A percentile compares a stretch with the other conserved stretches of the same genome.
Evolutionary conservation across 192 early-diverging fungal species (phyloP).

Genomic region (Backusella macrospora): DNA sequence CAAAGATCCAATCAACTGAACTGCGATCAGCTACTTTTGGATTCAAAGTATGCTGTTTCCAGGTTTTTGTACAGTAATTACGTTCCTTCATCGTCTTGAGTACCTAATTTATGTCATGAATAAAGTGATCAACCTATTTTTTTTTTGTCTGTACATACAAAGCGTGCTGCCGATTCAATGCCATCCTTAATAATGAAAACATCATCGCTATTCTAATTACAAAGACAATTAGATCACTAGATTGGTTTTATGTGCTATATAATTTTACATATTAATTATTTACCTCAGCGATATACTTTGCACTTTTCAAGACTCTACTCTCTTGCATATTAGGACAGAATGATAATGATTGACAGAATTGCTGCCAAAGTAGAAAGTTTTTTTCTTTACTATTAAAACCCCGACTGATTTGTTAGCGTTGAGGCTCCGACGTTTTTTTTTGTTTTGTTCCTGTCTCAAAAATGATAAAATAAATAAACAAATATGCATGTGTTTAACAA

Average conservation of each 20-base stretch:
- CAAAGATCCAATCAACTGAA: conserved; percentile 77
- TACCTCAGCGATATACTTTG: conserved; percentile 56
- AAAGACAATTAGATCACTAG: neutral
- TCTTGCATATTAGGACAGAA: conserved; percentile 1
- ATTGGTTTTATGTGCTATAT: neutral
- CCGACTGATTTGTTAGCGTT: neutral
- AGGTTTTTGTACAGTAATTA: conserved; percentile 63
- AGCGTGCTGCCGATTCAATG: conserved; percentile 50
- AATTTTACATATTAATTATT: too few relatives aligned
- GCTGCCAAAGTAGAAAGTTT: neutral
- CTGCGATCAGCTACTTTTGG: conserved; percentile 58
- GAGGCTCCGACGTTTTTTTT: neutral
- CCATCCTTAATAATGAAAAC: conserved; percentile 62
- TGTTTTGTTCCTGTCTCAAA: neutral
- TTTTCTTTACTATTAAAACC: neutral
- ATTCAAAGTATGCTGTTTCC: conserved; percentile 65
- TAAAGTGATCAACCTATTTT: neutral
- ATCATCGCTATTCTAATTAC: conserved; percentile 56
- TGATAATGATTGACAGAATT: neutral
- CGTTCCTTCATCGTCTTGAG: conserved; percentile 60
- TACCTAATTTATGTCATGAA: conserved; percentile 41
- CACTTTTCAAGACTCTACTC: conserved; percentile 50
- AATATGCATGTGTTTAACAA: neutral
- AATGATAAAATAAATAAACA: neutral
- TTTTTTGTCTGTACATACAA: conserved; percentile 32